A percentile compares a stretch with the other conserved stretches of the same genome.
Evolutionary conservation across 2,329 filamentous ascomycete genomes (phyloP).

Genomic region (Orbilia oligospora): DNA sequence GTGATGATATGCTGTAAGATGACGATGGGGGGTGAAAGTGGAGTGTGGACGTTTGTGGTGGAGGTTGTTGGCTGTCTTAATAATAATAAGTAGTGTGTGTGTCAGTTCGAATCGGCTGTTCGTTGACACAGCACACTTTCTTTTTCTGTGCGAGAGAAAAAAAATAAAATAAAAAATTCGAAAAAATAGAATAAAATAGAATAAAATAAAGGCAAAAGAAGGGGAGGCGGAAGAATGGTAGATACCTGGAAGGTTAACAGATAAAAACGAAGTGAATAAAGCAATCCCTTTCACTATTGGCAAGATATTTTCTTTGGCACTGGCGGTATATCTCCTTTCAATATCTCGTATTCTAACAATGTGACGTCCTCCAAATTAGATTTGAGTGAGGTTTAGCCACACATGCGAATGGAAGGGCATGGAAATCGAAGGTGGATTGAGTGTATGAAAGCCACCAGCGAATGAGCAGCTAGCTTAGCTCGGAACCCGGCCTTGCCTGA

Average conservation of each 20-base stretch:
- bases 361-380: conserved; percentile 7
- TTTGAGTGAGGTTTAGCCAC: conserved; percentile 12
- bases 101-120: conserved; percentile 33
- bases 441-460: conserved; percentile 24
- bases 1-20: conserved; percentile 36
- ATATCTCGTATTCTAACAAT: background rate
- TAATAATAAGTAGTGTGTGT: conserved; percentile 29
- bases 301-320: background rate
- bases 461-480: conserved; percentile 32
- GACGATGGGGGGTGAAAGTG: conserved; percentile 51
- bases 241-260: too few species aligned
- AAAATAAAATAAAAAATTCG: conserved; percentile 36
- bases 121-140: conserved; percentile 25
- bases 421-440: conserved; percentile 24
- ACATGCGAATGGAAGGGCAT: conserved; percentile 37
- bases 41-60: conserved; percentile 41
- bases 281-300: background rate
- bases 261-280: too few species aligned
- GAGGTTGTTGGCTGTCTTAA: conserved; percentile 31
- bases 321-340: background rate
- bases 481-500: conserved; percentile 21
- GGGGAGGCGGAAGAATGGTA: background rate
- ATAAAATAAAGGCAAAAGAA: background rate
- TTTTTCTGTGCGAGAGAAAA: conserved; percentile 23
- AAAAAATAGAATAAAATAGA: background rate